Conservation (phyloP, 2,329 filamentous ascomycete species). For the Aureobasidium sp. region DNA sequence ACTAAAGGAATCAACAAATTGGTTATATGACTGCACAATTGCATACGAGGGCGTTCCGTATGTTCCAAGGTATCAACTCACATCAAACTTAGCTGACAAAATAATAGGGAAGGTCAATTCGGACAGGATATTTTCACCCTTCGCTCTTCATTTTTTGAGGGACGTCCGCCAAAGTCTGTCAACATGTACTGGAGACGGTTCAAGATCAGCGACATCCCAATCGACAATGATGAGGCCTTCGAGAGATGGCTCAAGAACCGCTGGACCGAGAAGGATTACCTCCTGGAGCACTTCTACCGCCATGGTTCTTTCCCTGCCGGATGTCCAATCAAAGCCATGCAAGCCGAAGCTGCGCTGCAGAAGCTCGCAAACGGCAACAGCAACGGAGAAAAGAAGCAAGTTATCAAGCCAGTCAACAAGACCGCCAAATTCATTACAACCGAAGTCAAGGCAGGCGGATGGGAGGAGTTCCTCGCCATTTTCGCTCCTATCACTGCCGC, state of each 20-base stretch:
- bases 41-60: constrained; percentile 88
- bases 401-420: constrained; percentile 16
- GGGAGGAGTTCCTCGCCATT: constrained; percentile 44
- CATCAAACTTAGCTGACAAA: background rate
- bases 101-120: constrained; percentile 44
- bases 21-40: constrained; percentile 82
- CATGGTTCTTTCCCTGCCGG: constrained; percentile 74
- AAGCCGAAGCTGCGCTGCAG: constrained; percentile 26
- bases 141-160: constrained; percentile 72
- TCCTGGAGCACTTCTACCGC: constrained; percentile 65
- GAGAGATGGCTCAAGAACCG: constrained; percentile 69
- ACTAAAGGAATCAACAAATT: constrained; percentile 62
- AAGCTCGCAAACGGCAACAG: constrained; percentile 26
- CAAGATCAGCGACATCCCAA: constrained; percentile 64
- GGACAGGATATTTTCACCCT: constrained; percentile 82
- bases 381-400: constrained; percentile 11
- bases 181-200: constrained; percentile 93
- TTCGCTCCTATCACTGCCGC: constrained; percentile 44
- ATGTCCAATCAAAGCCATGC: constrained; percentile 29
- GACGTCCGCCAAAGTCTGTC: constrained; percentile 77
- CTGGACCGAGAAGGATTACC: constrained; percentile 80
- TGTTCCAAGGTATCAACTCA: background rate
- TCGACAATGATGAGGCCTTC: constrained; percentile 61
- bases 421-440: constrained; percentile 37
- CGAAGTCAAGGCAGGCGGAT: constrained; percentile 39